Base-by-base conservation (phyloP, 208 protist genomes). In the Trypanosoma cruzi region DNA sequence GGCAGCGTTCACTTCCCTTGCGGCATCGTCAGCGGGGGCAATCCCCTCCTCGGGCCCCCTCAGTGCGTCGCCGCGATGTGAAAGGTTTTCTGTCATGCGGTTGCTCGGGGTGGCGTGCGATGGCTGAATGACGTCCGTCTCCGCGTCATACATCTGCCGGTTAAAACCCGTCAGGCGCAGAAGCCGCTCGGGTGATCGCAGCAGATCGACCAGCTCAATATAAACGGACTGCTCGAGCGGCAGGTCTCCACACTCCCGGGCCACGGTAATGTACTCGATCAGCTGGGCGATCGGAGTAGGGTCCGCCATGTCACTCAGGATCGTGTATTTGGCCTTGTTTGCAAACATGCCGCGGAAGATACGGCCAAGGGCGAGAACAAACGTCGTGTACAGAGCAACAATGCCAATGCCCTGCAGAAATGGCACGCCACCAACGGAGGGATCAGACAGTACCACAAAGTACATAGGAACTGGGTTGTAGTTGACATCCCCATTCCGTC, bases 331-430 rank as follows among this genome's bases (percentile, higher is more conserved):
- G 26, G 77, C 85, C 50, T 79, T 79, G 55, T 80, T 80, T n/a
- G 84, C 68, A 68, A 90, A 67, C 40, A 87, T 69, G 0, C 73
- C 80, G 16, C 88, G 80, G 57, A 96, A 80, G 48, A 94, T 64
- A 7, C 81, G 78, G 0, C 82, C 86, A 0, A 96, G 49, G n/a
- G 86, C 85, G 32, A 96, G 62, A 13, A 96, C 86, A 64, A 96
- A 89, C 14, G 90, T 96, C 36, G 88, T 88, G 75, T 94, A 96
- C n/a, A 94, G 62, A 32, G 90, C 88, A 28, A 96, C 74, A 36
- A 94, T 86, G 54, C 88, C 82, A 36, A 93, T 71, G 46, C 79
- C 71, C 44, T 81, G 79, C 46, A 96, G 71, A n/a, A 88, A 76
- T 11, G 82, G 74, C 29, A 90, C 67, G 36, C 77, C 79, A 60